Base-by-base conservation (phyloP, 805 yeast species). In the Saccharomycopsis sp. region DNA sequence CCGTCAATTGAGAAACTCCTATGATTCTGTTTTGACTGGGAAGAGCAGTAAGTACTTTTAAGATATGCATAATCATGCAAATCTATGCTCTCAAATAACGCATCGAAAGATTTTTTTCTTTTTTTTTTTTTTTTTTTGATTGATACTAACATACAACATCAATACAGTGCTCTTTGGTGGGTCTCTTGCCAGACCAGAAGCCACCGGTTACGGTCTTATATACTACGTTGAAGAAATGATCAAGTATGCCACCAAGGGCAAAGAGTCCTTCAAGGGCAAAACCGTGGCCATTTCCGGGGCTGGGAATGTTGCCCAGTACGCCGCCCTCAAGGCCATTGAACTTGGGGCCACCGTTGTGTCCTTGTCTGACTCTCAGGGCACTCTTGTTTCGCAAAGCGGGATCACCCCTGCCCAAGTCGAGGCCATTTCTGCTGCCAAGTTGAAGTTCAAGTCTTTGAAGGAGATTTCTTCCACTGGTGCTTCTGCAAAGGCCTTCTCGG, bases 111-210 rank as follows among this genome's bases (percentile, higher is more conserved):
- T n/a, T n/a, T n/a, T n/a, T n/a, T n/a, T n/a, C n/a, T n/a, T n/a
- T n/a, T n/a, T n/a, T n/a, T n/a, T n/a, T n/a, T n/a, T n/a, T n/a
- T n/a, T n/a, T n/a, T n/a, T n/a, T n/a, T n/a, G n/a, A n/a, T n/a
- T n/a, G n/a, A n/a, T n/a, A n/a, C n/a, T n/a, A n/a, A n/a, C n/a
- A n/a, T n/a, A n/a, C n/a, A n/a, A n/a, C n/a, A n/a, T n/a, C n/a
- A n/a, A n/a, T n/a, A n/a, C 96, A 59, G 73, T 88, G 60, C 69
- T 81, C 63, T 92, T 96, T 96, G 98, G 98, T 75, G 98, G 97
- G 59, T 89, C 97, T 57, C 74, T 89, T 63, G 88, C 89, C 69
- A 83, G 98, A 69, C 96, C 97, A 52, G 98, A 89, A 77, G 98
- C 98, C 52, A 89, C 98, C 50, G 98, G 98, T 66, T 89, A 80